Evolutionary conservation across 2,329 filamentous ascomycete species (phyloP).

Genomic region (Apiospora saccharicola): DNA sequence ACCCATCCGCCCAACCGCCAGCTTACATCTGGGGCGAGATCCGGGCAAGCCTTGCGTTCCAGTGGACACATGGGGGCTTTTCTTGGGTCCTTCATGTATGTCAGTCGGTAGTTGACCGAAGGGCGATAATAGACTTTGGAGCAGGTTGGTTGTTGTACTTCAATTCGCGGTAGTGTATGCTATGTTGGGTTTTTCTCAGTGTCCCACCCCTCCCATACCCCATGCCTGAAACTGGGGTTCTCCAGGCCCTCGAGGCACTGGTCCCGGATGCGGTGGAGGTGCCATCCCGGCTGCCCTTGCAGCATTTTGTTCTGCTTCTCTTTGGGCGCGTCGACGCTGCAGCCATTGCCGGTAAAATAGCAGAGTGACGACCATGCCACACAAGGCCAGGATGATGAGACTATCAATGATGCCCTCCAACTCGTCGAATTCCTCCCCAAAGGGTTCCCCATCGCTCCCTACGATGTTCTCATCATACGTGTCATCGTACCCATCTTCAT

Average conservation of each 20-base stretch:
- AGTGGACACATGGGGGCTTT: neutral
- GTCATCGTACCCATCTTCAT: constrained; percentile 66
- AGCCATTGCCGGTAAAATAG: constrained; percentile 82
- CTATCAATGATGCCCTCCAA: constrained; percentile 85
- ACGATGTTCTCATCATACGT: constrained; percentile 63
- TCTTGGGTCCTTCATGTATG: neutral
- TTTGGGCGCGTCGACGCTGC: constrained; percentile 60
- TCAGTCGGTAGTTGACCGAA: neutral
- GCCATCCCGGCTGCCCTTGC: constrained; percentile 34
- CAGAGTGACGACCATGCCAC: constrained; percentile 76
- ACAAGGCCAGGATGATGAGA: constrained; percentile 80
- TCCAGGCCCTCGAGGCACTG: constrained; percentile 54
- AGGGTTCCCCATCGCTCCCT: constrained; percentile 61
- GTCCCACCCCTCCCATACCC: constrained; percentile 41
- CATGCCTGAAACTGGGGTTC: constrained; percentile 72
- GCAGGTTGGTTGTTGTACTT: neutral
- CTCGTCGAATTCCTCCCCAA: constrained; percentile 66
- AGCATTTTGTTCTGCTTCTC: constrained; percentile 42
- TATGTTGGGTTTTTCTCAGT: constrained; percentile 28
- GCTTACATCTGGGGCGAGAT: neutral
- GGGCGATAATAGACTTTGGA: neutral
- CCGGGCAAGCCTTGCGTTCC: neutral
- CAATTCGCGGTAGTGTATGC: neutral
- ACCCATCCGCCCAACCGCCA: neutral
- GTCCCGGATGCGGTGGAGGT: constrained; percentile 35